Conservation (phyloP, 768 basidiomycete species). For the Galerina sulciceps region DNA sequence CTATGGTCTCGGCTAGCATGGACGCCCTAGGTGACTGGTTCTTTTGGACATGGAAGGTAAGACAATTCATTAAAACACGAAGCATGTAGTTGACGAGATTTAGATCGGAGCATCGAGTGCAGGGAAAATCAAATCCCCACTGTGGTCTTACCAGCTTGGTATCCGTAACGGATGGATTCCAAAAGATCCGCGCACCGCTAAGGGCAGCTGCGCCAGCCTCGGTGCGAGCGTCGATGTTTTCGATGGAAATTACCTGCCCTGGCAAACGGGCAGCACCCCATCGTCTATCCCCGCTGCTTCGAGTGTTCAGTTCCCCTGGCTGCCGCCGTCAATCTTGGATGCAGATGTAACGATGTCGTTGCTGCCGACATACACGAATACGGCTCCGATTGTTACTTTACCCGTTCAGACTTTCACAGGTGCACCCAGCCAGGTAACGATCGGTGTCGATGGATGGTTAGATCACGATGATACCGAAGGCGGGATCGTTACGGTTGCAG, state of each 20-base stretch:
- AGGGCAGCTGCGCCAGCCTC: slow-evolving; percentile 63
- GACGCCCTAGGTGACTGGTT: slow-evolving; percentile 47
- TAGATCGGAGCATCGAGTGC: slow-evolving; percentile 52
- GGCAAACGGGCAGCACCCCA: slow-evolving; percentile 58
- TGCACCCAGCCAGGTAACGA: slow-evolving; percentile 44
- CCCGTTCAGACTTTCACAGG: slow-evolving; percentile 51
- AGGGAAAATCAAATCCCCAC: slow-evolving; percentile 37
- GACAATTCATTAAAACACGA: no score
- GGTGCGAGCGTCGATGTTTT: slow-evolving; percentile 33
- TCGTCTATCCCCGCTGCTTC: slow-evolving; percentile 56
- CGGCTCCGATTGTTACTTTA: slow-evolving; percentile 59
- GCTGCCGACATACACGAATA: slow-evolving; percentile 70
- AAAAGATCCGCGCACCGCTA: slow-evolving; percentile 62
- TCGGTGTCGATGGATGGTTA: slow-evolving; percentile 60
- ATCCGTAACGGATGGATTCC: slow-evolving; percentile 81
- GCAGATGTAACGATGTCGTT: slow-evolving; percentile 26
- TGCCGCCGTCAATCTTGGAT: slow-evolving; percentile 52
- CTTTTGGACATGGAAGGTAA: slow-evolving; percentile 53
- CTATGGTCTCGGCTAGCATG: slow-evolving; percentile 45
- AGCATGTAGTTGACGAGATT: not conserved
- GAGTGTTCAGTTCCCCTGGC: slow-evolving; percentile 52
- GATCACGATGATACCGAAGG: slow-evolving; percentile 50
- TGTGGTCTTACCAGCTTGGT: slow-evolving; percentile 48
- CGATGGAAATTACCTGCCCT: slow-evolving; percentile 45
- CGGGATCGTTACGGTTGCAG: slow-evolving; percentile 50